Base-by-base conservation (phyloP, 805 yeast genomes). In the Nakazawaea wickerhamii region DNA sequence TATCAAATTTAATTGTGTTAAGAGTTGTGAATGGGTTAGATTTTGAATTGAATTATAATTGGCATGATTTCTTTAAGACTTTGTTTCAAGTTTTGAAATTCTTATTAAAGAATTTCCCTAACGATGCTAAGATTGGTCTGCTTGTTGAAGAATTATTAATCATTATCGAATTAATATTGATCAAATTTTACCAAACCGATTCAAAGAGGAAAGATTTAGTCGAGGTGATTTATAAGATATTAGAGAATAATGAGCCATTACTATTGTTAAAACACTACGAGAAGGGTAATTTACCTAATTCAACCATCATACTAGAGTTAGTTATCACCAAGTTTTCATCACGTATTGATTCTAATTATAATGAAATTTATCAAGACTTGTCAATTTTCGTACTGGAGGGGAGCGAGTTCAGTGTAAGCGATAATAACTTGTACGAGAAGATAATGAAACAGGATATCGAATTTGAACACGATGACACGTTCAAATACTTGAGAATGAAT, bases 1-100 rank as follows among this genome's bases (percentile, higher is more conserved):
- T 64, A 33, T 58, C 58, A 1, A 43, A 55, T 25, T 51, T 55
- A 5, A 53, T 61, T n/a, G 40, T 61, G 8, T 57, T 57, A 43
- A 60, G 57, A 44, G 49, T 59, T 7, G 36, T 49, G 15, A 19
- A 37, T 5, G 19, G 14, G 5, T 46, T 47, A 15, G 17, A 36
- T 14, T 39, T 14, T 21, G 31, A 36, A 5, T 5, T 14, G 14
- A 31, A 42, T 17, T 66, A 66, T 45, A 50, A 54, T n/a, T 65
- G 70, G 71, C 49, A 43, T 21, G 70, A 64, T 25, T 55, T 68
- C 5, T 57, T 50, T 45, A 53, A 53, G 28, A 56, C 65, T 1
- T 37, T 67, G 13, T 51, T 63, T 30, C 53, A 47, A 8, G 49
- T 65, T 22, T 41, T 65, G n/a, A 55, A 45, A 30, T 59, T 34